phyloP scores from a whole-genome alignment of 257 asterid species.

The Lycium ferocissimum region DNA sequence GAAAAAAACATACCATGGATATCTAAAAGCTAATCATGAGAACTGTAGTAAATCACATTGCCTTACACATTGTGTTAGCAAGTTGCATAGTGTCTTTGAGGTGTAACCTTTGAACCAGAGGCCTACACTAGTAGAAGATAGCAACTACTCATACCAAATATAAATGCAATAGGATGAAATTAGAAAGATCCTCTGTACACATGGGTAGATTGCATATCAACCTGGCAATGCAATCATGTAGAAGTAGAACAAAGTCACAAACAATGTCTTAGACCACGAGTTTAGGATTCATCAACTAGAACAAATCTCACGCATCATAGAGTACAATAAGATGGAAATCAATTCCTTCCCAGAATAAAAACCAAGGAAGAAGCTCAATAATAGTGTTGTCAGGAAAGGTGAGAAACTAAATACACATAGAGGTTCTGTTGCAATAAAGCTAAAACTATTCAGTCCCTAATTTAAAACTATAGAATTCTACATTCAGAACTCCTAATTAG shows the following conservation, averaged over 20 bases:
- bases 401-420: not conserved
- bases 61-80: not conserved
- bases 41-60: not conserved
- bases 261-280: not conserved
- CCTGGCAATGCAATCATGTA: not conserved
- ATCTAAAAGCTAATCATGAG: conserved; percentile 18
- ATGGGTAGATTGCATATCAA: not conserved
- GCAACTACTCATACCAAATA: not conserved
- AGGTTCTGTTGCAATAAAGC: not conserved
- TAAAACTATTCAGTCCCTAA: not conserved
- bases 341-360: not conserved
- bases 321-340: not conserved
- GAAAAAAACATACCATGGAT: conserved; percentile 5
- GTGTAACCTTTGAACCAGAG: not conserved
- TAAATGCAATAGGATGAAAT: not conserved
- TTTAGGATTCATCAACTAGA: not conserved
- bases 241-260: not conserved
- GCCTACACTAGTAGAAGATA: not conserved
- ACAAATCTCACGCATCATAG: not conserved
- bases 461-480: not conserved
- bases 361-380: not conserved
- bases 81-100: not conserved
- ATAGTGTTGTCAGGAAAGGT: not conserved
- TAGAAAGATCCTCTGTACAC: not conserved
- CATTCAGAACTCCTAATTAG: not conserved